A percentile compares a stretch with the other conserved stretches of the same genome.
Conservation (phyloP, 1,139 yeast species). For the Blastobotrys proliferans region DNA sequence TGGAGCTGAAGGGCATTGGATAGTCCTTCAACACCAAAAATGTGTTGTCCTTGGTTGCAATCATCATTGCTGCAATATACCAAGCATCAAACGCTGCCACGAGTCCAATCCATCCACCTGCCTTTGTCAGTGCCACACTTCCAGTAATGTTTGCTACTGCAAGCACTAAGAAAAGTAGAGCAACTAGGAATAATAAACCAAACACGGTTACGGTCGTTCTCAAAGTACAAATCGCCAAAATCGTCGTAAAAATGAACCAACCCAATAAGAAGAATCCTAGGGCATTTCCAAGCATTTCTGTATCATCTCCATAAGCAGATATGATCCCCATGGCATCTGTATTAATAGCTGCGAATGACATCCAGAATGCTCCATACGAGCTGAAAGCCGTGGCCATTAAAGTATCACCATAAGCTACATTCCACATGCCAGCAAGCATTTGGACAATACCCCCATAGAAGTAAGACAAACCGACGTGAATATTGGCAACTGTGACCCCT, state of each 20-base stretch:
- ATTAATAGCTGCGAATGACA: slow-evolving; percentile 66
- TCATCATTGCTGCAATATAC: slow-evolving; percentile 69
- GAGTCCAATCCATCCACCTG: slow-evolving; percentile 78
- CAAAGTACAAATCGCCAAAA: slow-evolving; percentile 61
- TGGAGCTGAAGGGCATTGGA: no score
- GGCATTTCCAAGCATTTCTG: slow-evolving; percentile 47
- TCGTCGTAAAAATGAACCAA: slow-evolving; percentile 76
- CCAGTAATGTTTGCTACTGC: slow-evolving; percentile 54
- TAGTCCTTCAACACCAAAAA: slow-evolving; percentile 6
- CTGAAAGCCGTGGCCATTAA: slow-evolving; percentile 81
- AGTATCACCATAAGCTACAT: slow-evolving; percentile 65
- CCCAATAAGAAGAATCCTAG: slow-evolving; percentile 71
- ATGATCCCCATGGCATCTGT: slow-evolving; percentile 71
- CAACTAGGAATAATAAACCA: slow-evolving; percentile 57
- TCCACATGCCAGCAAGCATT: slow-evolving; percentile 72
- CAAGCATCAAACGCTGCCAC: slow-evolving; percentile 78
- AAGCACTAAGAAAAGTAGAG: slow-evolving; percentile 63
- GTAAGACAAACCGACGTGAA: slow-evolving; percentile 69
- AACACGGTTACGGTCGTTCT: slow-evolving; percentile 79
- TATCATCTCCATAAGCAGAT: slow-evolving; percentile 45
- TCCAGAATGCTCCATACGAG: slow-evolving; percentile 88
- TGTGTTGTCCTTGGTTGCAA: slow-evolving; percentile 8
- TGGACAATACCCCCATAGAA: slow-evolving; percentile 87
- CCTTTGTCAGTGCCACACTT: slow-evolving; percentile 45
- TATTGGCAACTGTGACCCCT: slow-evolving; percentile 48